Evolutionary conservation across 345 rosid genomes (phyloP).

Genomic region (Salix arbutifolia): DNA sequence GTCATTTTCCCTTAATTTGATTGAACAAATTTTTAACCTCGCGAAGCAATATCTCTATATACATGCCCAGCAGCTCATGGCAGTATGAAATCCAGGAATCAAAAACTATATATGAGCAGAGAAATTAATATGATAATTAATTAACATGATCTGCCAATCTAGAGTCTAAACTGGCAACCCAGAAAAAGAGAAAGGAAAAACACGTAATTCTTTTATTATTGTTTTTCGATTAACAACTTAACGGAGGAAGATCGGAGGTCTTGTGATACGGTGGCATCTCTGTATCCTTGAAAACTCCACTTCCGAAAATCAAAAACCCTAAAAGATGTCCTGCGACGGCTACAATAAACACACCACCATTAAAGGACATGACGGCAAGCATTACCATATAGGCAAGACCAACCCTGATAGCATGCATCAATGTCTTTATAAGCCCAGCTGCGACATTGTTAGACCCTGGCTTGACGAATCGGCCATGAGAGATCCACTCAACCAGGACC

Average conservation of each 20-base stretch:
- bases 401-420: conserved; percentile 43
- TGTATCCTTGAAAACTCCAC: neutral
- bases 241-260: conserved; percentile 40
- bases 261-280: conserved; percentile 9
- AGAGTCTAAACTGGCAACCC: too few species aligned
- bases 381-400: conserved; percentile 63
- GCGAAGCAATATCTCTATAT: too few species aligned
- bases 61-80: too few species aligned
- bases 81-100: too few species aligned
- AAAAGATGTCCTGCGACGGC: conserved; percentile 65
- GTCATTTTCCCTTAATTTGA: too few species aligned
- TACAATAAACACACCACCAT: conserved; percentile 63
- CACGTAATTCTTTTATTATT: too few species aligned
- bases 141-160: too few species aligned
- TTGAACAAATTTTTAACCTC: too few species aligned
- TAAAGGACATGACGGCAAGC: conserved; percentile 88
- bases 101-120: too few species aligned
- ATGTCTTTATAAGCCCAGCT: conserved; percentile 48
- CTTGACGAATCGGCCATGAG: conserved; percentile 36
- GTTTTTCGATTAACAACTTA: conserved; percentile 11
- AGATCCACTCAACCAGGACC: conserved; percentile 49
- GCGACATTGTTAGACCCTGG: conserved; percentile 22
- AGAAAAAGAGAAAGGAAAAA: too few species aligned
- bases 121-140: too few species aligned
- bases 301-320: conserved; percentile 27